Evolutionary conservation across 2,329 filamentous ascomycete genomes (phyloP), one percentile per base, ranked within the genome.

Genomic region (Aspergillus calidoustus): DNA sequence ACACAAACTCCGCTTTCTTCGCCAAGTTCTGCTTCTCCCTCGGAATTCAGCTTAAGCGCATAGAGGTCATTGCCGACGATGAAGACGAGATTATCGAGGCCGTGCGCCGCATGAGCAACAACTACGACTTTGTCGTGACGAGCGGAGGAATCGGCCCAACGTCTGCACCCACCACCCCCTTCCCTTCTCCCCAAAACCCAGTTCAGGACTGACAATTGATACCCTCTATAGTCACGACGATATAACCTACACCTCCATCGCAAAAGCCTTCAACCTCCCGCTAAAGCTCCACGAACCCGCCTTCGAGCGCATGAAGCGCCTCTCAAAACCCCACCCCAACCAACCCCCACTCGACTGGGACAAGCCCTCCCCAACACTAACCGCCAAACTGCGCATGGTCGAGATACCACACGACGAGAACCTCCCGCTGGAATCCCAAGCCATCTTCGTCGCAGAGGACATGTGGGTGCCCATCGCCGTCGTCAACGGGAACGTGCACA

Each of bases 141-240:
- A 95, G 91, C 70, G 94, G 95, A 68, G 94, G 95, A 31, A 98
- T 99, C 72, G 94, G 94, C 11, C 95, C 95, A 67, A 98, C 94
- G 91, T 94, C 80, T 81, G 89, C 77, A 60, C 15, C 4, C 34
- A 13, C 34, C 15, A 41, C 9, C 65, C 60, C 41, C 43, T 56
- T 60, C 30, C 56, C 48, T 50, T 30, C 25, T 22, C 13, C n/a
- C 28, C 34, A 43, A 28, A 30, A 28, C 19, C 17, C 52, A 17
- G 13, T 34, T 25, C 13, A 11, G 4, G 34, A 41, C 57, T 50
- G 6, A 54, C 31, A 31, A 22, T 41, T 5, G 15, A 41, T 41
- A 11, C 11, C 9, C 38, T 28, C 28, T 41, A 53, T 31, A 96
- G 92, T 59, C 94, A 98, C 81, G 95, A 99, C 77, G 95, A 99